Percentiles rank a stretch among this genome's conserved stretches.
Evolutionary conservation across 2,329 filamentous ascomycete genomes (phyloP).

Genomic region (Trichoderma sp.): DNA sequence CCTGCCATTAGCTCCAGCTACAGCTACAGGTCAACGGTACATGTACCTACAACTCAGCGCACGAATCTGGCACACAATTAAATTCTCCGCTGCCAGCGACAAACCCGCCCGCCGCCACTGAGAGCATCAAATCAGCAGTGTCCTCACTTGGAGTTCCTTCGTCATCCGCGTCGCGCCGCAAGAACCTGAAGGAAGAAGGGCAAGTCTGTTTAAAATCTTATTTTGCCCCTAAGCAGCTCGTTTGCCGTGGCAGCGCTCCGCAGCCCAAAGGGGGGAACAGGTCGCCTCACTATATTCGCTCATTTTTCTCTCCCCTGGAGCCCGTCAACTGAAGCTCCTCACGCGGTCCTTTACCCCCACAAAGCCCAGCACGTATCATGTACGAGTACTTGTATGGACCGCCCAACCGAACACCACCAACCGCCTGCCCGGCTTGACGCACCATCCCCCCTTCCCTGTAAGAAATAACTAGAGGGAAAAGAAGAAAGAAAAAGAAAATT

Average conservation of each 20-base stretch:
- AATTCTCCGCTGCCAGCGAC: constrained; percentile 11
- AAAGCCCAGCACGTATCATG: constrained; percentile 16
- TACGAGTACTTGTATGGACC: not conserved
- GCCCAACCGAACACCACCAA: constrained; percentile 21
- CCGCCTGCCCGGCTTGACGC: constrained; percentile 12
- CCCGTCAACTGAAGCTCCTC: constrained; percentile 3
- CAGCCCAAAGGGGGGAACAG: not conserved
- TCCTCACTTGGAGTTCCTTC: not conserved
- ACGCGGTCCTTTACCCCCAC: constrained; percentile 14
- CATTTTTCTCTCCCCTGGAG: constrained; percentile 9
- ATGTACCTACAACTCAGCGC: constrained; percentile 3
- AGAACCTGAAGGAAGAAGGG: not conserved
- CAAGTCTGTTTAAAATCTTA: not conserved
- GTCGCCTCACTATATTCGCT: constrained; percentile 15
- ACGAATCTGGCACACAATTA: constrained; percentile 18
- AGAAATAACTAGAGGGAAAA: not conserved
- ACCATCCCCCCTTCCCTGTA: not conserved
- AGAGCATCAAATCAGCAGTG: constrained; percentile 4
- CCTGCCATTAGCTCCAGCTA: constrained; percentile 11
- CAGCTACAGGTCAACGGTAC: not conserved
- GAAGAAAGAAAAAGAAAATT: not conserved
- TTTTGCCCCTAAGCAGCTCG: not conserved
- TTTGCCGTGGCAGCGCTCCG: not conserved
- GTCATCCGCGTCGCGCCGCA: not conserved
- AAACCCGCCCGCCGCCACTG: constrained; percentile 9